phyloP scores from a whole-genome alignment of 805 yeast genomes.

The Suhomyces kilbournensis region DNA sequence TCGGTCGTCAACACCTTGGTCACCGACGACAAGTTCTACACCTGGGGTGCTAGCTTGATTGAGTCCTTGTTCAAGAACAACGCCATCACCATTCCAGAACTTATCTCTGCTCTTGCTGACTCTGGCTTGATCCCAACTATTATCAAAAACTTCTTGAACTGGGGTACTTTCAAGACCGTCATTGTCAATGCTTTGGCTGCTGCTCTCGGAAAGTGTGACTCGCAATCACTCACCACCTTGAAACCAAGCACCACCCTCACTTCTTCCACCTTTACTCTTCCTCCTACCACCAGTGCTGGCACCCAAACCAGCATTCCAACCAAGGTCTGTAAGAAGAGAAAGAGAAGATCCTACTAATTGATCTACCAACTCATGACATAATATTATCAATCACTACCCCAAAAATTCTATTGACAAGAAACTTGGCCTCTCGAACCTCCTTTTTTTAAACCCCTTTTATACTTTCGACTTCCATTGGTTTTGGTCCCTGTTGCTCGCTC shows the following conservation, averaged over 20 bases:
- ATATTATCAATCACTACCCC: neutral
- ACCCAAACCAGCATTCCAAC: slow-evolving; percentile 9
- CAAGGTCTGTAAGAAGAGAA: slow-evolving; percentile 18
- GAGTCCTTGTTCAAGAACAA: slow-evolving; percentile 25
- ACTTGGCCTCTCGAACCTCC: neutral
- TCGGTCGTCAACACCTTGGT: slow-evolving; percentile 37
- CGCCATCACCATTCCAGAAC: slow-evolving; percentile 25
- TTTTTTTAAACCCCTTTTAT: neutral
- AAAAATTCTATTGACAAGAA: neutral
- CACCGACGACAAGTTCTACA: slow-evolving; percentile 34
- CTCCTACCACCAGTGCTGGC: slow-evolving; percentile 15
- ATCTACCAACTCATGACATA: neutral
- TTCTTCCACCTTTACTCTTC: slow-evolving; percentile 10
- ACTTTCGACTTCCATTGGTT: neutral
- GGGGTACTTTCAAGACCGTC: slow-evolving; percentile 37
- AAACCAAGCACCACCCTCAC: slow-evolving; percentile 24
- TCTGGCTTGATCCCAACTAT: slow-evolving; percentile 40
- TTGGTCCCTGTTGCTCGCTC: neutral
- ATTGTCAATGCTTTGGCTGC: slow-evolving; percentile 43
- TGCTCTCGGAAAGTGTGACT: slow-evolving; percentile 37
- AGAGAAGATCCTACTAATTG: slow-evolving; percentile 24
- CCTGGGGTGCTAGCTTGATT: slow-evolving; percentile 38
- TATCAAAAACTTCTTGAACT: slow-evolving; percentile 37
- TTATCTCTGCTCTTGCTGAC: slow-evolving; percentile 27
- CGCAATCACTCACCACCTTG: slow-evolving; percentile 23